Evolutionary conservation across 2,329 filamentous ascomycete genomes (phyloP), one percentile per base, ranked within the genome.

Genomic region (Claviceps africana): DNA sequence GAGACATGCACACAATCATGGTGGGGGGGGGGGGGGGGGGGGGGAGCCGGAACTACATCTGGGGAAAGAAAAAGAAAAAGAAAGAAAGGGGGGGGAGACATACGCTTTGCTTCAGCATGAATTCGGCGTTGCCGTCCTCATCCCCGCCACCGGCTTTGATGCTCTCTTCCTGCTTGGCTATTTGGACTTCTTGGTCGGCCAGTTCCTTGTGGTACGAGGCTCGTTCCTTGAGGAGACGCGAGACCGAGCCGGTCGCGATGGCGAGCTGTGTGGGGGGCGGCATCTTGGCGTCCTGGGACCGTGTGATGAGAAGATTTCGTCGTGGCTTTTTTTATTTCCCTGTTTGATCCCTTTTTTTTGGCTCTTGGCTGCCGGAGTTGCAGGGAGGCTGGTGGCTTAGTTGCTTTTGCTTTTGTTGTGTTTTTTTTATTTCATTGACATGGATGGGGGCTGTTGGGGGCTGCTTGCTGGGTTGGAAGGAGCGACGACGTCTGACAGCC

Each of bases 171-270:
- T 95, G 75, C 65, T 82, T 80, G 65, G 78, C 71, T 57, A 94
- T 78, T 53, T 85, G 80, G 55, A 78, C 76, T 60, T 86, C 76
- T 65, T 97, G 90, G 57, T 83, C 75, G 57, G 78, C 73, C 21
- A 90, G 77, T 68, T 98, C 93, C 64, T 85, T 85, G 74, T 90
- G 85, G 72, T 98, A 97, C 61, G 84, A 91, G 40, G 78, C 74
- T 68, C 96, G 88, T 69, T 98, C 93, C 69, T 95, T 96, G 58
- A 95, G 80, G 47, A 97, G 79, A 54, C 93, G 88, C 61, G 79
- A 75, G 59, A 97, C 81, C 21, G 88, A 82, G 56, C 83, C 80
- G 25, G 87, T 93, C 45, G 85, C 82, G 64, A 96, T 93, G 61
- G 80, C 70, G 65, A 96, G 81, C 59, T 83, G 78, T 1, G 83